Conservation (phyloP, 2,329 filamentous ascomycete genomes). For the Sporothrix phasma region DNA sequence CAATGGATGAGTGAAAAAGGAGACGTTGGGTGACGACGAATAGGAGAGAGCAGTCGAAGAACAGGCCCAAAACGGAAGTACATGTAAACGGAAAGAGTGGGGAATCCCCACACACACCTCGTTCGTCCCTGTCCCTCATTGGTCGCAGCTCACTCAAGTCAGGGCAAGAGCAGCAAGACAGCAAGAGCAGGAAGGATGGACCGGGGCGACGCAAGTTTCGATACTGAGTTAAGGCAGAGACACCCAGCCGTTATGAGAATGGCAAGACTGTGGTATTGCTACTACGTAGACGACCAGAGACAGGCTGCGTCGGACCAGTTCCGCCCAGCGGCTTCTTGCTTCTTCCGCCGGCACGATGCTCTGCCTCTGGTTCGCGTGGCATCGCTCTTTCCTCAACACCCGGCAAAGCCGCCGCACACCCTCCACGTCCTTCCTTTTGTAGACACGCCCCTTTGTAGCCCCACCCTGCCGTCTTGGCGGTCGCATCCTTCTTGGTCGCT, state of each 20-base stretch:
- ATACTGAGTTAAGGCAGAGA: conserved; percentile 6
- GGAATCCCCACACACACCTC: background rate
- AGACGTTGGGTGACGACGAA: background rate
- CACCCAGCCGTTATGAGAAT: conserved; percentile 2
- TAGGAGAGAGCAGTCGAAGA: background rate
- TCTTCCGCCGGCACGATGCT: background rate
- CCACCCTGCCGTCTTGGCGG: background rate
- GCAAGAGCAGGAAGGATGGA: background rate
- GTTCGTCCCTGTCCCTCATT: conserved; percentile 4
- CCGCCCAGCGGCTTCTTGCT: background rate
- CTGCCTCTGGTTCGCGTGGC: background rate
- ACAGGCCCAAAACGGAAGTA: conserved; percentile 10
- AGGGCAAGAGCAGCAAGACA: too few relatives aligned
- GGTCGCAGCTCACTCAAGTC: conserved; percentile 5
- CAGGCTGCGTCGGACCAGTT: background rate
- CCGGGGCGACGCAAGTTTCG: conserved; percentile 18
- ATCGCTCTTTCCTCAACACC: background rate
- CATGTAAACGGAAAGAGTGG: background rate
- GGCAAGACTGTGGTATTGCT: too few relatives aligned
- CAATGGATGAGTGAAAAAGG: background rate
- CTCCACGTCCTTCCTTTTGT: background rate
- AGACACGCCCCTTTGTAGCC: background rate
- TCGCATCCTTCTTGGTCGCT: background rate
- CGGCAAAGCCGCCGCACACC: background rate
- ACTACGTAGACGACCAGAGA: background rate